A percentile compares a stretch with the other conserved stretches of the same genome.
Evolutionary conservation across 2,329 filamentous ascomycete species (phyloP).

Genomic region (Botryotinia convoluta): DNA sequence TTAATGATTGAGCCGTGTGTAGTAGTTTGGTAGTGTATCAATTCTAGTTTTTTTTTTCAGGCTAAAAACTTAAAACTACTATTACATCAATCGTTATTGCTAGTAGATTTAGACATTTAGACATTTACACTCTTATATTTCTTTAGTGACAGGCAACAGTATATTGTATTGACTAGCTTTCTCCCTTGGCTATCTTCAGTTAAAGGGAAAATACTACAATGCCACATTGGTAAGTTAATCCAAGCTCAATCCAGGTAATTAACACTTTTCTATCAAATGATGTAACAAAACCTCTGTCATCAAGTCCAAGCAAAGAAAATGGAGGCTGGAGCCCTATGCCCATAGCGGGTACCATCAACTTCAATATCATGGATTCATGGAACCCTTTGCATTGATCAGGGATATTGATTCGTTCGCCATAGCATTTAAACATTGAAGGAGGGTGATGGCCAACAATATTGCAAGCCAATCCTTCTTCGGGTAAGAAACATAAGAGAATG

Average conservation of each 20-base stretch:
- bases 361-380: not conserved
- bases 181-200: not conserved
- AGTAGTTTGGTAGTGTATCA: not conserved
- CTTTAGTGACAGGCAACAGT: not conserved
- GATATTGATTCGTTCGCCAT: conserved; percentile 9
- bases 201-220: conserved; percentile 7
- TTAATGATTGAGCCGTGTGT: not conserved
- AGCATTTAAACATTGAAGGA: not conserved
- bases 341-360: conserved; percentile 10
- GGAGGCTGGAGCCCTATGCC: conserved; percentile 19
- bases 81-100: not conserved
- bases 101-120: not conserved
- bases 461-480: not conserved
- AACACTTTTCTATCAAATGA: conserved; percentile 1
- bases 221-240: not conserved
- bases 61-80: not conserved
- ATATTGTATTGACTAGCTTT: not conserved
- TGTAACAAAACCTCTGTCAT: conserved; percentile 5
- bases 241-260: not conserved
- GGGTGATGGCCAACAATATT: not conserved
- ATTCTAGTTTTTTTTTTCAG: not conserved
- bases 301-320: conserved; percentile 11
- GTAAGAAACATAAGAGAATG: conserved; percentile 2
- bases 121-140: not conserved
- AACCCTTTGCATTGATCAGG: not conserved